Conservation (phyloP, 2,329 filamentous ascomycete species). For the Aspergillus neotritici region DNA sequence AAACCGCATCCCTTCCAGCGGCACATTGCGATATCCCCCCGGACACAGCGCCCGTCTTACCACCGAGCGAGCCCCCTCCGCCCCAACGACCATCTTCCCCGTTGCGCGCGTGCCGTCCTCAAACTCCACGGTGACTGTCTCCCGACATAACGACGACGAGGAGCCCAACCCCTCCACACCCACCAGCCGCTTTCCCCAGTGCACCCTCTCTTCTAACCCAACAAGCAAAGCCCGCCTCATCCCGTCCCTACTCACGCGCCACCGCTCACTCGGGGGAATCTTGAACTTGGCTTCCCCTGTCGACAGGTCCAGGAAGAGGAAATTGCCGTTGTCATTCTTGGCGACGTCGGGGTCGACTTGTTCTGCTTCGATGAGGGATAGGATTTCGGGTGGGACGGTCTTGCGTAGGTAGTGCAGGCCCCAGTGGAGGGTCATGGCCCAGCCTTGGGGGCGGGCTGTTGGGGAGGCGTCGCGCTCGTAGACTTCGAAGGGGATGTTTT, state of each 20-base stretch:
- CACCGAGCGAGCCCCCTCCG: conserved; percentile 19
- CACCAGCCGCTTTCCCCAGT: conserved; percentile 15
- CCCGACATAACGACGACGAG: too few species aligned
- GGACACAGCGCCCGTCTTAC: conserved; percentile 21
- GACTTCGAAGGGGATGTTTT: conserved; percentile 26
- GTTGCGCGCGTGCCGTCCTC: conserved; percentile 6
- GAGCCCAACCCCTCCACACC: conserved; percentile 6
- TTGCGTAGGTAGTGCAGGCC: conserved; percentile 18
- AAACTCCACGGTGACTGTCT: conserved; percentile 4
- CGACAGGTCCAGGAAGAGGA: conserved; percentile 26
- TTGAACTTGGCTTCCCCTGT: conserved; percentile 25
- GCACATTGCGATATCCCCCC: conserved; percentile 16
- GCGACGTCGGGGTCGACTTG: conserved; percentile 23
- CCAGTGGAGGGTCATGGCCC: conserved; percentile 26
- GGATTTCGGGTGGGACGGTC: conserved; percentile 14
- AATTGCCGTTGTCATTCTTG: conserved; percentile 20
- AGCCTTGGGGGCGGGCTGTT: conserved; percentile 21
- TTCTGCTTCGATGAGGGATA: conserved; percentile 13
- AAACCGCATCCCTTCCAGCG: conserved; percentile 17
- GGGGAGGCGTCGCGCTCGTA: conserved; percentile 26
- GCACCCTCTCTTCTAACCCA: conserved; percentile 19
- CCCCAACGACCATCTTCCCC: conserved; percentile 16
- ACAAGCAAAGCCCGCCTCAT: conserved; percentile 14
- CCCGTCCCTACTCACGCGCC: conserved; percentile 24
- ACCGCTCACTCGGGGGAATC: conserved; percentile 25